Evolutionary conservation across 2,329 filamentous ascomycete species (phyloP), one percentile per base, ranked within the genome.

Genomic region (Stagonosporopsis tanaceti): DNA sequence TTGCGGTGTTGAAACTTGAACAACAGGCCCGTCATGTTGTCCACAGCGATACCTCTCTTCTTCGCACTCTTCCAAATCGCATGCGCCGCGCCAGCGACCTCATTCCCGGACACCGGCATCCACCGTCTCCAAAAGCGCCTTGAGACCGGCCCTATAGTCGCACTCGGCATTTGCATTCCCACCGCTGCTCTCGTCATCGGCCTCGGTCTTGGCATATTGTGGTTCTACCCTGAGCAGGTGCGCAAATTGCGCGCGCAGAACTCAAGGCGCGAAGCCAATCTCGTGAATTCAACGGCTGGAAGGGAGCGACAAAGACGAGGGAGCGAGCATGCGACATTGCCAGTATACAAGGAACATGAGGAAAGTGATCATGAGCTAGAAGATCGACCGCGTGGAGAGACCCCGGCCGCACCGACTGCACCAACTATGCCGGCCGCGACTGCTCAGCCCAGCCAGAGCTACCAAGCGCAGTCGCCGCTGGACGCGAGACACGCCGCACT

Each of bases 81-180:
- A 9, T 27, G 14, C 39, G 45, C 37, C 39, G 45, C 40, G 22
- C 40, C 53, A 7, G 40, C 34, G 27, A 37, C 30, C 15, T 42
- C 40, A 6, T 14, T 28, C n/a, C 39, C 39, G 2, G 25, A 46
- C 22, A 30, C 15, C 11, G 32, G 8, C 46, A 47, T 41, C 30
- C 41, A 27, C 17, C 50, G 35, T 24, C 38, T 60, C 9, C 53
- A 53, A 37, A 53, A 52, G 39, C 57, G 57, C 48, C n/a, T 60
- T 8, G 38, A 40, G 17, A 56, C 52, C 27, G 57, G 57, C 39
- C 22, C 42, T 20, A 53, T 41, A 38, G 41, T 60, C 40, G 58
- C 58, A n/a, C 25, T 60, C n/a, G 53, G 58, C 35, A 57, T 60
- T 35, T 60, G 58, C 30, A 34, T 60, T 25, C 58, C 58, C 14